These are phyloP conservation scores for Phycomyces nitens DNA, from an alignment of 192 early-diverging fungal species.

Conservation along the genomic window DNA sequence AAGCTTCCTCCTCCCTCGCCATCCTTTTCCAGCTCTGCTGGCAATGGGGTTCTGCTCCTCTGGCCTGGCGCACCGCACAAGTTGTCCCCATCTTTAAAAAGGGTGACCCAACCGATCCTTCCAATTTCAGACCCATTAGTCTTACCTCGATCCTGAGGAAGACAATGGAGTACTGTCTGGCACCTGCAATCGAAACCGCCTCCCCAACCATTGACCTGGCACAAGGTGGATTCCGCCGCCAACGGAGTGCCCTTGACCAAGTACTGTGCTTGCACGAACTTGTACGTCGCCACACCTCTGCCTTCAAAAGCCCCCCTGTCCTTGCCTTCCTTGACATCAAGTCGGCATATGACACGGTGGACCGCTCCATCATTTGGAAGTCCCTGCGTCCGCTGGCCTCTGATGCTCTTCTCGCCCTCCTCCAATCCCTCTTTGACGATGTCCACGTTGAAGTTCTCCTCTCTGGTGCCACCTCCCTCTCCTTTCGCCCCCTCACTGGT, in stretches of 20 bases:
- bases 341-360: constrained; percentile 22
- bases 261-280: constrained; percentile 11
- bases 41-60: constrained; percentile 1
- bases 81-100: constrained; percentile 19
- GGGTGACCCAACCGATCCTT: not conserved
- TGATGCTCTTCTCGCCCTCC: not conserved
- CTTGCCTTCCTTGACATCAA: constrained; percentile 25
- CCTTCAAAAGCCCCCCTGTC: not conserved
- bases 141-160: constrained; percentile 14
- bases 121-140: constrained; percentile 15
- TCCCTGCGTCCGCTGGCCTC: not conserved
- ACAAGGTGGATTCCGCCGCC: constrained; percentile 20
- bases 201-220: constrained; percentile 9
- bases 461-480: no score
- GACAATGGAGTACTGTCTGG: constrained; percentile 13
- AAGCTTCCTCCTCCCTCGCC: not conserved
- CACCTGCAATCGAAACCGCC: not conserved
- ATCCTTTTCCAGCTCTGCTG: constrained; percentile 16
- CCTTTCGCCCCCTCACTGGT: constrained; percentile 14
- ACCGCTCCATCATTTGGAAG: constrained; percentile 11
- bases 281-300: no score
- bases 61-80: constrained; percentile 14
- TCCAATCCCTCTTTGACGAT: constrained; percentile 7
- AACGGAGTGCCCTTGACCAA: constrained; percentile 14
- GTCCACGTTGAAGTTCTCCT: no score